Base-by-base conservation (phyloP, 768 basidiomycete species). In the Kwoniella pini region DNA sequence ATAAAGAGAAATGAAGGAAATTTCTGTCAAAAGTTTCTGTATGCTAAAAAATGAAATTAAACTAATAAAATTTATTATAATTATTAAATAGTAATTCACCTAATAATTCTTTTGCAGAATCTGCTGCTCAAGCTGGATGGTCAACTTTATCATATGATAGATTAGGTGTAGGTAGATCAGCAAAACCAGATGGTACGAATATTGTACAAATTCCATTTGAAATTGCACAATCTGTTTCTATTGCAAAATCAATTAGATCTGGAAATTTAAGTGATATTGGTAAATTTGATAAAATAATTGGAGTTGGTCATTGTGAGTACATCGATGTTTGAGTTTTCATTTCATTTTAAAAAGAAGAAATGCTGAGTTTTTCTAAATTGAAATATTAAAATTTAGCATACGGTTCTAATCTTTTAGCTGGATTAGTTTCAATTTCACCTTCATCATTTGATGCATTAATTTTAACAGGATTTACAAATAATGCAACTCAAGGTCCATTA, bases 101-200 rank as follows among this genome's bases (percentile, higher is more conserved):
- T 48, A 49, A 64, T 46, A 60, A 70, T 40, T 70, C 69, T n/a
- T 70, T 70, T 31, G 65, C 61, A 39, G 60, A 70, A 39, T 51
- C 42, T 39, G 69, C 69, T n/a, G 65, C 65, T 4, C 65, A 63
- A 19, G 65, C 65, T 3, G 65, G 54, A 4, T 62, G 60, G 60
- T 65, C 71, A 7, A 73, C 71, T 3, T 63, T 73, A 0, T 62
- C 68, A 4, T 73, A 73, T 53, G 71, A 73, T 39, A 61, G 71
- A 40, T 54, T 73, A 12, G 71, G 71, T 39, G 68, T 70, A 28
- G 68, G 68, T 4, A 53, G 54, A 36, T 73, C 71, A 15, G 64
- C 63, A 39, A 64, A 70, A 33, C 71, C 71, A 10, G 60, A 73
- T 40, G 71, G 71, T 19, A 65, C 64, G 22, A 57, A 68, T 24